phyloP scores from a whole-genome alignment of 179 eudicot genomes.

The Spergularia azorica region DNA sequence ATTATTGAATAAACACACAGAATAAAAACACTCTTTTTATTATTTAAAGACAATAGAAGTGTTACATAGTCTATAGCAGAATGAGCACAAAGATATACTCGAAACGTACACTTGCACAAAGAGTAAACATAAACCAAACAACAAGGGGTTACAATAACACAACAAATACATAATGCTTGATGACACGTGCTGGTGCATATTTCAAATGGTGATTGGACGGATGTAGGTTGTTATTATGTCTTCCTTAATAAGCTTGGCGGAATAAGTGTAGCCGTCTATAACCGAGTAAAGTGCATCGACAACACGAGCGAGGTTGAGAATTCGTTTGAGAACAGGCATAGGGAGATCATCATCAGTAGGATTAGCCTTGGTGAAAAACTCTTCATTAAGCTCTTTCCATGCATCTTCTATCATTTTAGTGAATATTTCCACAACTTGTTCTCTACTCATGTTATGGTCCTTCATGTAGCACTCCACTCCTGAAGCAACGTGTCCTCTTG shows the following conservation, averaged over 20 bases:
- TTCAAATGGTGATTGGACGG: background rate
- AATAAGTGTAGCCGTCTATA: slow-evolving; percentile 32
- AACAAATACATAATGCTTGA: no score
- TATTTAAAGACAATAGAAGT: no score
- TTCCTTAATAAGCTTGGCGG: slow-evolving; percentile 25
- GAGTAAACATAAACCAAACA: no score
- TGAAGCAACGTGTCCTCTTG: slow-evolving; percentile 31
- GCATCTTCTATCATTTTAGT: slow-evolving; percentile 26
- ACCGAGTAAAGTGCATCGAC: slow-evolving; percentile 25
- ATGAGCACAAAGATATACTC: no score
- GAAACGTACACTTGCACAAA: no score
- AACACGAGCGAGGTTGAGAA: slow-evolving; percentile 26
- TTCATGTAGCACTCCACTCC: slow-evolving; percentile 45
- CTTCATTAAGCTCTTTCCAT: slow-evolving; percentile 36
- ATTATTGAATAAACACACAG: no score
- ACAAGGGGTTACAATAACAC: no score
- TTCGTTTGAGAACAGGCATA: slow-evolving; percentile 16
- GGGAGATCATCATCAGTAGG: slow-evolving; percentile 11
- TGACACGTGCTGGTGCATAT: no score
- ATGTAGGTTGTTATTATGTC: slow-evolving; percentile 27
- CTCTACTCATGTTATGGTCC: slow-evolving; percentile 25
- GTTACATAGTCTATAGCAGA: no score
- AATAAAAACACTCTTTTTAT: no score
- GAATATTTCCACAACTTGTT: slow-evolving; percentile 26
- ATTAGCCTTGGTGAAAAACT: slow-evolving; percentile 1